Evolutionary conservation across 495 filamentous ascomycete species (phyloP).

Genomic region (Elaphomyces granulatus): DNA sequence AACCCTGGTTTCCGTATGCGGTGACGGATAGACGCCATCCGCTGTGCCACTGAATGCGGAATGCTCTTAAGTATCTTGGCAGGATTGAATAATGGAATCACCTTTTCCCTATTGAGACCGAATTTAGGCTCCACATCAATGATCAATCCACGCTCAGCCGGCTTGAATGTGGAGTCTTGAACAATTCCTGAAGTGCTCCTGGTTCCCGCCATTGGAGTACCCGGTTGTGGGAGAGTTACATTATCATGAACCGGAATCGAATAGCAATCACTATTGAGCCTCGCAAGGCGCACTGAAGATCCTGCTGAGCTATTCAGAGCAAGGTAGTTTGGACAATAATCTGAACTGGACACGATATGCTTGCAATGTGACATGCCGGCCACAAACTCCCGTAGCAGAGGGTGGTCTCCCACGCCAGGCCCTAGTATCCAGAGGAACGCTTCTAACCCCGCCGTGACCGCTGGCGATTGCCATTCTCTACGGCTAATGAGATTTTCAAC

Average conservation of each 20-base stretch:
- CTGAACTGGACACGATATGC: conserved; percentile 62
- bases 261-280: conserved; percentile 55
- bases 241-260: conserved; percentile 47
- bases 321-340: conserved; percentile 58
- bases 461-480: conserved; percentile 54
- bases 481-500: conserved; percentile 50
- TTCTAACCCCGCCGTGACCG: conserved; percentile 49
- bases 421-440: conserved; percentile 74
- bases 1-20: conserved; percentile 16
- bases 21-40: conserved; percentile 16
- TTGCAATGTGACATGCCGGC: conserved; percentile 39
- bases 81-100: conserved; percentile 41
- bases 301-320: conserved; percentile 46
- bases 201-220: conserved; percentile 1
- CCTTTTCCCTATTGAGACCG: conserved; percentile 31
- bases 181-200: conserved; percentile 5
- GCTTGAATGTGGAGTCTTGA: conserved; percentile 14
- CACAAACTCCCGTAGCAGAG: conserved; percentile 54
- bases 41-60: conserved; percentile 30
- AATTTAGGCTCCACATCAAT: conserved; percentile 55
- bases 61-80: conserved; percentile 19
- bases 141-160: conserved; percentile 34
- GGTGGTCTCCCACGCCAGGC: conserved; percentile 44
- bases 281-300: conserved; percentile 49
- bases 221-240: conserved; percentile 22